Base-by-base conservation (phyloP, 768 basidiomycete species). In the Leccinum longicurvipes region DNA sequence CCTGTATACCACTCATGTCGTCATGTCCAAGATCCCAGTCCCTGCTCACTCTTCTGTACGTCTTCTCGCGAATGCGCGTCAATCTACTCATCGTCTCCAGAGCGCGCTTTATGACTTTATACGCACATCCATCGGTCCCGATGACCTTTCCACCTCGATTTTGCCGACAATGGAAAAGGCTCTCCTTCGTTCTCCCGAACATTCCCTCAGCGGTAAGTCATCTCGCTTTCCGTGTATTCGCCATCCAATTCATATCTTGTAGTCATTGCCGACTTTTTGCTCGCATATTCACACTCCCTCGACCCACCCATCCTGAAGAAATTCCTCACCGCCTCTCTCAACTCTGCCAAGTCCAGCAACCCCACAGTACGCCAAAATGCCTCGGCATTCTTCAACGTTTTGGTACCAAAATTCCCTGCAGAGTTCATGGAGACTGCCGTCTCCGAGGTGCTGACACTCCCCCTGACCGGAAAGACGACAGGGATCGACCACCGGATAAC, bases 401-500 rank as follows among this genome's bases (percentile, higher is more conserved):
- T 88, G 41, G 60, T 73, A 9, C 60, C 66, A 14, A 69, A 72
- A 27, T 63, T 70, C 3, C 64, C 73, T 8, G 59, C 76, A 12
- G 73, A 74, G 5, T 75, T 79, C 23, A 63, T 77, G 10, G 74
- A 76, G 6, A 58, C 75, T 1, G 78, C 84, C 11, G 78, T 85
- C 2, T 75, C 75, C 9, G 92, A 96, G 59, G 70, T 93, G 5
- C 73, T 93, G 10, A 73, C 75, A n/a, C 77, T 93, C 0, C 89
- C 93, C 2, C 86, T 87, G 62, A 71, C 85, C 0, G 89, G 92
- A 21, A 99, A 97, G 76, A 91, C 93, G 0, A 74, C 86, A 1
- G 92, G 93, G 2, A 81, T 89, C 2, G 96, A 96, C 54, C 93
- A 98, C 67, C 85, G 95, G 17, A 69, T 85, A 5, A 77, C 87